These are phyloP conservation scores for Kernera saxatilis DNA, from an alignment of 345 rosid species.

Conservation along the genomic window DNA sequence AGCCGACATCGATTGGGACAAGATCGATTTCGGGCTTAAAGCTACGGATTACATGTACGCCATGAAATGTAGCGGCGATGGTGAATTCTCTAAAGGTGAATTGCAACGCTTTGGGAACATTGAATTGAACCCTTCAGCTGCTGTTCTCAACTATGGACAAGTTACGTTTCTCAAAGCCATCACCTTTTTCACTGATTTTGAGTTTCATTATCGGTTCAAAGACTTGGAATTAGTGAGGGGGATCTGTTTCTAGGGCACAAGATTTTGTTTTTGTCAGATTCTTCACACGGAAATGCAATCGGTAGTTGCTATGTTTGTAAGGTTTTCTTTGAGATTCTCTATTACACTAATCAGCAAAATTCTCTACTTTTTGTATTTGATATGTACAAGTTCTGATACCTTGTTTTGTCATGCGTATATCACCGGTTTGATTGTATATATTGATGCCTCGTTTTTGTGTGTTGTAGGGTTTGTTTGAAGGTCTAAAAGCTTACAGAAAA, in stretches of 20 bases:
- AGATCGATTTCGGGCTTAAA: conserved; percentile 64
- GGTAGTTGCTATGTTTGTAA: not conserved
- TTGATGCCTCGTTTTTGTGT: too few relatives aligned
- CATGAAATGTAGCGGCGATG: conserved; percentile 58
- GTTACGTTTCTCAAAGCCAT: conserved; percentile 29
- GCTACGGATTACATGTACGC: conserved; percentile 84
- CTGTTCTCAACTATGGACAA: conserved; percentile 93
- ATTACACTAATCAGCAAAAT: not conserved
- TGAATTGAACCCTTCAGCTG: conserved; percentile 83
- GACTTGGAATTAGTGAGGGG: not conserved
- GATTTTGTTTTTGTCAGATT: not conserved
- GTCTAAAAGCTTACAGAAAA: conserved; percentile 86
- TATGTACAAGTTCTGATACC: too few relatives aligned
- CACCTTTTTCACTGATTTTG: not conserved
- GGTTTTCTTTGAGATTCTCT: too few relatives aligned
- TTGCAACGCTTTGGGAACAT: conserved; percentile 79
- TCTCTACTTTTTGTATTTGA: too few relatives aligned
- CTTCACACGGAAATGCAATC: not conserved
- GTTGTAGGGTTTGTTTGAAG: conserved; percentile 83
- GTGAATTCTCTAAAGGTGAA: conserved; percentile 60
- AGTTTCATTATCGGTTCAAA: not conserved
- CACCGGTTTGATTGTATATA: too few relatives aligned
- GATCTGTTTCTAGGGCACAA: too few relatives aligned
- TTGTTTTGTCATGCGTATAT: too few relatives aligned
- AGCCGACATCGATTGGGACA: conserved; percentile 84